Evolutionary conservation across 192 early-diverging fungal genomes (phyloP).

Genomic region (Chytriomyces confervae): DNA sequence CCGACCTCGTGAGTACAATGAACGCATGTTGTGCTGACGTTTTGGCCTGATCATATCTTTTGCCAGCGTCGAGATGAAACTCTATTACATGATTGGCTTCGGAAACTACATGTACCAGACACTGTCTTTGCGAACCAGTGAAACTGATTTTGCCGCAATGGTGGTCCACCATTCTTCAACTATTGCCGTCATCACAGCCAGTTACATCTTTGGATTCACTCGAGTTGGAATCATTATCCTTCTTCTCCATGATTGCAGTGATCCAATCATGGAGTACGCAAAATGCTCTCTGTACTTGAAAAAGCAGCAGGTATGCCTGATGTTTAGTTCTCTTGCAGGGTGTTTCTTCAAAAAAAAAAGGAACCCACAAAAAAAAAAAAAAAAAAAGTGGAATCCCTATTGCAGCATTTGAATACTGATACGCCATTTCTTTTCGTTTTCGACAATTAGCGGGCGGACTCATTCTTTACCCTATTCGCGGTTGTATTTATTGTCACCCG

Average conservation of each 20-base stretch:
- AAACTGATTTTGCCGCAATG: conserved; percentile 51
- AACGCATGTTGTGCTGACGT: background rate
- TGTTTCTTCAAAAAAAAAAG: background rate
- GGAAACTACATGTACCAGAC: conserved; percentile 44
- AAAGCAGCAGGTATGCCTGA: conserved; percentile 41
- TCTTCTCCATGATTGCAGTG: conserved; percentile 53
- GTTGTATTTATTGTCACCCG: conserved; percentile 35
- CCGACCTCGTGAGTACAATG: conserved; percentile 16
- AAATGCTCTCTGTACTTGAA: conserved; percentile 53
- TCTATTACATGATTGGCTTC: conserved; percentile 51
- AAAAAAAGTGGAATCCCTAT: background rate
- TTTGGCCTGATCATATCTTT: background rate
- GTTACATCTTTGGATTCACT: conserved; percentile 49
- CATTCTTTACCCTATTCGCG: conserved; percentile 41
- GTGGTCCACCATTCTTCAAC: conserved; percentile 52
- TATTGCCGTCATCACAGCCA: conserved; percentile 46
- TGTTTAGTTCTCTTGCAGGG: background rate
- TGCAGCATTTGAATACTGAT: background rate
- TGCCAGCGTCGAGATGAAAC: conserved; percentile 35
- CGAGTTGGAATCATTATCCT: conserved; percentile 53
- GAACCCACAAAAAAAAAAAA: background rate
- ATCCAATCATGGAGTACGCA: conserved; percentile 60
- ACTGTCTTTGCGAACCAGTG: conserved; percentile 41
- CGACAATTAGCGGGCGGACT: conserved; percentile 32
- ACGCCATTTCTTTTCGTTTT: background rate